Base-by-base conservation (phyloP, 352 stramenopile genomes). In the Globisporangium carolinianum region DNA sequence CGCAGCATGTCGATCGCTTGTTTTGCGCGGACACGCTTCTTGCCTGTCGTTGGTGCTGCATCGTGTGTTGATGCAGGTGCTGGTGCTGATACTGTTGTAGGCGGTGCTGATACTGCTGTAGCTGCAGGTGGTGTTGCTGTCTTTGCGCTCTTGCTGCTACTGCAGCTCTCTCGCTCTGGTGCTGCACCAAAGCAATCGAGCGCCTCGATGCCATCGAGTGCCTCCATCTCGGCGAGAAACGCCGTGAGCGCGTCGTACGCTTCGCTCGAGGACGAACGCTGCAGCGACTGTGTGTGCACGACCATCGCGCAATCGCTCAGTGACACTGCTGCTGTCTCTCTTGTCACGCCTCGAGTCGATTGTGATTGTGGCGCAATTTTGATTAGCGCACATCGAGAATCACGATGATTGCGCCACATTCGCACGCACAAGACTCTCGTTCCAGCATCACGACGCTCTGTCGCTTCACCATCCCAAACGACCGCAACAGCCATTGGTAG, bases 181-280 rank as follows among this genome's bases (percentile, higher is more conserved):
- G 52, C 52, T 50, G 12, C 42, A 39, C 1, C n/a, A 24, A 4
- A 24, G 24, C 24, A 24, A 24, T 24, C 24, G 24, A 39, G 18
- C n/a, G 17, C 6, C 7, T 32, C 38, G 5, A 12, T 15, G 3
- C 32, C 14, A 47, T 60, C 45, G 32, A 60, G 55, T 12, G 38
- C 32, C 37, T 60, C 55, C 55, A 60, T 60, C 32, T 60, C 55
- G 8, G 55, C n/a, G 6, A 60, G 35, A 15, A 60, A 60, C 55
- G 55, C 55, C 17, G 45, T 45, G 14, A 60, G 45, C 15, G 55
- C 46, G 42, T 24, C 52, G 18, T 49, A 46, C 41, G 52, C 52
- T 48, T 39, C 15, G 51, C 38, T 46, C 51, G 51, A 47, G 5
- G 51, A 17, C n/a, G 41, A 47, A 18, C 37, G 18, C 17, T 18